Evolutionary conservation across 1,139 yeast genomes (phyloP).

Genomic region (Geotrichum phurueaensis): DNA sequence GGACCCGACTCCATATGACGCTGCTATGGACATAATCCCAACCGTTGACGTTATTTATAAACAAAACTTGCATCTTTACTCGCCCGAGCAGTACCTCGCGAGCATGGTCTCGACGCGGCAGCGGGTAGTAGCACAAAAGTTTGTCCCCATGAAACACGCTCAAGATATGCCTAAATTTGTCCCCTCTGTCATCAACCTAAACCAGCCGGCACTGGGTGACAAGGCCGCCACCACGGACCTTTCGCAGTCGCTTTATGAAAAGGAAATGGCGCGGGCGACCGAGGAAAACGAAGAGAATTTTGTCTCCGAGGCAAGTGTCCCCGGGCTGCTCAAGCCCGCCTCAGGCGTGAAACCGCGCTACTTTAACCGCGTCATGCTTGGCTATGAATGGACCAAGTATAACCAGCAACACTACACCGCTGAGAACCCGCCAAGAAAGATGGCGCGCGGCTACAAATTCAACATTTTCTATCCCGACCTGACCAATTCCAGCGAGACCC

Average conservation of each 20-base stretch:
- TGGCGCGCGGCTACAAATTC: constrained; percentile 38
- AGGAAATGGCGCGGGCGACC: constrained; percentile 6
- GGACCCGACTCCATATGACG: constrained; percentile 12
- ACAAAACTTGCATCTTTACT: not conserved
- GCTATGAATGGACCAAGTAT: constrained; percentile 38
- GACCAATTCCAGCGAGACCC: constrained; percentile 27
- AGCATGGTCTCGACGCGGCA: not conserved
- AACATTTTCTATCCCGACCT: constrained; percentile 37
- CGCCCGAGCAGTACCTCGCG: not conserved
- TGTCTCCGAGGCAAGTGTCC: constrained; percentile 10
- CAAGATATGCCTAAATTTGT: constrained; percentile 10
- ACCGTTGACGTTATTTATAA: not conserved
- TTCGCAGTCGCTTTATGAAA: constrained; percentile 8
- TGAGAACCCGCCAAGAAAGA: constrained; percentile 38
- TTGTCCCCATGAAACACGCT: constrained; percentile 13
- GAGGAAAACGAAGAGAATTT: constrained; percentile 16
- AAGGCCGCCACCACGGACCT: not conserved
- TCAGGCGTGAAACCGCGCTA: constrained; percentile 30
- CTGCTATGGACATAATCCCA: constrained; percentile 20
- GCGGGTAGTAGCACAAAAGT: constrained; percentile 1
- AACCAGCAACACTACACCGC: constrained; percentile 35
- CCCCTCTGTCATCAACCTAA: constrained; percentile 4
- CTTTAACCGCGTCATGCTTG: constrained; percentile 33
- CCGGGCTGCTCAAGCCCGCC: constrained; percentile 23
- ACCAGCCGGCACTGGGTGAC: not conserved